Percentiles rank a stretch among this genome's conserved stretches.
Conservation (phyloP, 345 rosid species). For the Syzygium grande region DNA sequence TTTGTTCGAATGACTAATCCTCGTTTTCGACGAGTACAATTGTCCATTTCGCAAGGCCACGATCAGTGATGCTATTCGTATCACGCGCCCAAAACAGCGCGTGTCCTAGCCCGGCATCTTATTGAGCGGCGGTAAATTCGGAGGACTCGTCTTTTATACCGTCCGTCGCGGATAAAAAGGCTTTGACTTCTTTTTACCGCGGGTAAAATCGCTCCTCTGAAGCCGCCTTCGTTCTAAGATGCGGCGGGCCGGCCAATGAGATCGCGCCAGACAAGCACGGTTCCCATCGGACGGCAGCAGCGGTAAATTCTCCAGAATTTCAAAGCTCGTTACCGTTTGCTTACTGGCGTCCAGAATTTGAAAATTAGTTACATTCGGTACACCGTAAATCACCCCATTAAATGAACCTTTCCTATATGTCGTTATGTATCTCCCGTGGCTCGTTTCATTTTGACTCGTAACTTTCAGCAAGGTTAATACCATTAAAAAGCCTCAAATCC, state of each 20-base stretch:
- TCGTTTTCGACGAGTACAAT: background rate
- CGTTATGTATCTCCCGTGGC: background rate
- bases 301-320: background rate
- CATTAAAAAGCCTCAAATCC: background rate
- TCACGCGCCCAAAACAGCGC: background rate
- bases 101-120: background rate
- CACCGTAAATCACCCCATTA: background rate
- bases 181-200: background rate
- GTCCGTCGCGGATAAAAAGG: background rate
- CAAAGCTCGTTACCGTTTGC: background rate
- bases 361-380: background rate
- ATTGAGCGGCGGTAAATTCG: background rate
- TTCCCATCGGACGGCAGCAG: background rate
- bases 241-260: background rate
- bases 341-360: background rate
- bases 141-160: background rate
- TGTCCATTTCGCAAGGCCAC: background rate
- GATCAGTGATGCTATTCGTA: background rate
- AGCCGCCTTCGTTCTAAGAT: background rate
- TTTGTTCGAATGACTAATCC: background rate
- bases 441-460: background rate
- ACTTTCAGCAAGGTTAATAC: background rate
- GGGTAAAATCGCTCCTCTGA: background rate
- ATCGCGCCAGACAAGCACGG: background rate
- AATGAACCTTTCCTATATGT: background rate